phyloP scores from a whole-genome alignment of 225 moss, liverwort and hornwort species.

The Straminergon stramineum region DNA sequence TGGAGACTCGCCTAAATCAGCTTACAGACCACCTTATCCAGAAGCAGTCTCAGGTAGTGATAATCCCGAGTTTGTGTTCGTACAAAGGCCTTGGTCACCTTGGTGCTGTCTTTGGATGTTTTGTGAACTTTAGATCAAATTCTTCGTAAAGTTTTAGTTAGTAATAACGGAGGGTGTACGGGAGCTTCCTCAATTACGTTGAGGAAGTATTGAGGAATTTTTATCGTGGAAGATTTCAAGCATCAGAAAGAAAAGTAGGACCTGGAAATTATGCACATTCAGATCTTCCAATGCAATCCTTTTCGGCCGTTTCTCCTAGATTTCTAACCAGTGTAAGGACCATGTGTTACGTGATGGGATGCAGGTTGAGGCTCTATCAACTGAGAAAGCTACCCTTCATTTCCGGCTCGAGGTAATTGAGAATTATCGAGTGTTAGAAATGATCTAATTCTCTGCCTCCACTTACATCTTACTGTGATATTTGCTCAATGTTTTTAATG shows the following conservation, averaged over 20 bases:
- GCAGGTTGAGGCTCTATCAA: conserved; percentile 68
- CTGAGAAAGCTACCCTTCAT: conserved; percentile 80
- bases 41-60: conserved; percentile 71
- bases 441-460: not conserved
- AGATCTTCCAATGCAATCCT: not conserved
- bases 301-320: not conserved
- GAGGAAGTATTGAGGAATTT: not conserved
- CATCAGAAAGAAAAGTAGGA: not conserved
- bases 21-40: conserved; percentile 78
- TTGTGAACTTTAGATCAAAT: not conserved
- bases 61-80: not conserved
- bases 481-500: not conserved
- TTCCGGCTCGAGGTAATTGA: conserved; percentile 62
- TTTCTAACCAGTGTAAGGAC: not conserved
- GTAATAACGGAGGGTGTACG: not conserved
- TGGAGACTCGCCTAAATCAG: conserved; percentile 64
- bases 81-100: not conserved
- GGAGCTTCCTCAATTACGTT: not conserved
- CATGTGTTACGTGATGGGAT: not conserved
- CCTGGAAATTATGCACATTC: not conserved
- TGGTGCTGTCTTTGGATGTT: not conserved
- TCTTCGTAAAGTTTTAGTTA: not conserved
- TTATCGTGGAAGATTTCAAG: not conserved
- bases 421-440: not conserved
- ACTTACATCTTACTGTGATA: not conserved